Evolutionary conservation across 1,284 basidiomycete species (phyloP), one percentile per base, ranked within the genome.

Genomic region (Pseudozyma sp.): DNA sequence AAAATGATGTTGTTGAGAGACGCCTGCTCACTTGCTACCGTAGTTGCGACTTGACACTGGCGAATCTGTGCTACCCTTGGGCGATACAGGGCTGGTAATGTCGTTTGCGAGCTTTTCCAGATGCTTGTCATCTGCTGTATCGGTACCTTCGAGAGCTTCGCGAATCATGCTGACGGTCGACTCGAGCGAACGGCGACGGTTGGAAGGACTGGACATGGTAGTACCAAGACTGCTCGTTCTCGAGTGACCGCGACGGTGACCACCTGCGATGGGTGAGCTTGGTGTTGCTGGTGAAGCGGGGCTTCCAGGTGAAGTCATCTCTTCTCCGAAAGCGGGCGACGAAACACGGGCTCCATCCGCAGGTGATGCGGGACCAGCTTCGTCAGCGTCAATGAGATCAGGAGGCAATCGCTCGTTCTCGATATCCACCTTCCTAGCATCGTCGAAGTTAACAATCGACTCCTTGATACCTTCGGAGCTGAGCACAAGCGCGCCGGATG

Each of bases 391-490:
- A 84, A 95, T 92, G 25, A 99, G 89, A 34, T 98, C 95, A 1
- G 96, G 96, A 13, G 95, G 96, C 48, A 76, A 57, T 18, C 83
- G 73, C 87, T 99, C 96, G 87, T 99, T 98, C 87, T 99, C 96
- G 80, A 99, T 98, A 88, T 99, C 97, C 44, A 93, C 95, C 87
- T 95, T 96, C 76, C 96, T 93, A 21, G 96, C 96, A 85, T 98
- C 95, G 54, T 95, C 93, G 85, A 98, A 99, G 76, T 91, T 92
- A 74, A 90, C 91, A 81, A 99, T 98, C 19, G 93, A 92, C 72
- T 97, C 93, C 86, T 93, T 98, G 87, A 99, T 96, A 19, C 94
- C 95, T 83, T 98, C 96, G 5, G 93, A 91, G 21, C 95, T 95
- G 66, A 92, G 89, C 1, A 92, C 95, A 48, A 99, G 89, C 9